A percentile compares a stretch with the other conserved stretches of the same genome.
These are phyloP conservation scores for Fusarium sterilihyphosum DNA, from an alignment of 2,329 filamentous ascomycete species.

Conservation along the genomic window DNA sequence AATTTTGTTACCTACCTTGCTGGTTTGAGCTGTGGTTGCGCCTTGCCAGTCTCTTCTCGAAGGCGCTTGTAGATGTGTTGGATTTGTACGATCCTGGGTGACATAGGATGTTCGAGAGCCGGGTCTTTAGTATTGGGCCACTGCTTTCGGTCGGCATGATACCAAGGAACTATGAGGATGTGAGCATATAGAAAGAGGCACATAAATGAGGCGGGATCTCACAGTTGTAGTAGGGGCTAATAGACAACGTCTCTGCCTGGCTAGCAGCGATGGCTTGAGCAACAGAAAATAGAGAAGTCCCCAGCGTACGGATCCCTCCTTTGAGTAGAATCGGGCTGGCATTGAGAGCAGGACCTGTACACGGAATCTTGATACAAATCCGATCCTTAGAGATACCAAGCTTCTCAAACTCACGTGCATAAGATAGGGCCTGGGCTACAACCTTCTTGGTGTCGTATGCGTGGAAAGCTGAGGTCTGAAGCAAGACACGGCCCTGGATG, in stretches of 20 bases:
- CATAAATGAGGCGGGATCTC: rapidly evolving
- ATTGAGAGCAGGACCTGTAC: slow-evolving; percentile 1
- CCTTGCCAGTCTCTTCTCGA: background rate
- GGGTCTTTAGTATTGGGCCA: slow-evolving; percentile 8
- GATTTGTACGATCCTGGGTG: background rate
- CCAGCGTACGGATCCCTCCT: slow-evolving; percentile 1
- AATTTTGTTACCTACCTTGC: background rate
- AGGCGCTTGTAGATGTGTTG: background rate
- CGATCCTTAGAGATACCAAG: background rate
- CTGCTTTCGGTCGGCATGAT: background rate
- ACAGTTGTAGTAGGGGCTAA: slow-evolving; percentile 5
- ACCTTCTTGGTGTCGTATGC: slow-evolving; percentile 1
- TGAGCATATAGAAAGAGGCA: background rate
- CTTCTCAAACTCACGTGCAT: background rate
- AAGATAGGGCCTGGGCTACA: background rate
- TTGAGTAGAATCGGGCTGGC: background rate
- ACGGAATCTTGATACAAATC: slow-evolving; percentile 9
- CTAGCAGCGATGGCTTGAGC: background rate
- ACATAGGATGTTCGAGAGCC: slow-evolving; percentile 15
- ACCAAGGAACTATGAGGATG: background rate
- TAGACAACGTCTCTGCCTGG: background rate
- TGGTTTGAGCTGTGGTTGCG: background rate
- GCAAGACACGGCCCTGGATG: background rate
- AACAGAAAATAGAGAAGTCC: slow-evolving; percentile 10
- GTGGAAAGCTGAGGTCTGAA: background rate